phyloP scores from a whole-genome alignment of 78 protist species.

The Planoprotostelium fungivorum region DNA sequence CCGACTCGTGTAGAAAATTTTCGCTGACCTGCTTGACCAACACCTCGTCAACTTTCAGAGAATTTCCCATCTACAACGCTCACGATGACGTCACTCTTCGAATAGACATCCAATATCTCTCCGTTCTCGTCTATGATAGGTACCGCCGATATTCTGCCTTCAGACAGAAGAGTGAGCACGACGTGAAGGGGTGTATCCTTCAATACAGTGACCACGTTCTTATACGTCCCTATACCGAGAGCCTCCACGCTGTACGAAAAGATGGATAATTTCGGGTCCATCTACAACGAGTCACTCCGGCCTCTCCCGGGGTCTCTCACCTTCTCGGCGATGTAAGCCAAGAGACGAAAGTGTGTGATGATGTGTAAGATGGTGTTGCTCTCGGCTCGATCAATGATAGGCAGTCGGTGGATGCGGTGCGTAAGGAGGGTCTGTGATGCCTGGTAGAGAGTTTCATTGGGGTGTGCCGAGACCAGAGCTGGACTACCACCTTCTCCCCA shows the following conservation, averaged over 20 bases:
- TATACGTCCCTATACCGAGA: slow-evolving; percentile 53
- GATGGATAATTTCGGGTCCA: background rate
- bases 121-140: slow-evolving; percentile 44
- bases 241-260: slow-evolving; percentile 35
- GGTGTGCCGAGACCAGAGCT: slow-evolving; percentile 33
- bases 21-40: background rate
- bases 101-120: slow-evolving; percentile 50
- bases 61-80: background rate
- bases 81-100: slow-evolving; percentile 59
- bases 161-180: slow-evolving; percentile 34
- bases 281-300: too few species aligned
- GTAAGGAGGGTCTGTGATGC: slow-evolving; percentile 21
- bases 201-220: slow-evolving; percentile 23
- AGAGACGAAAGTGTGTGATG: slow-evolving; percentile 52
- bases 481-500: background rate
- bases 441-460: slow-evolving; percentile 41
- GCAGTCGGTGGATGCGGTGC: slow-evolving; percentile 46
- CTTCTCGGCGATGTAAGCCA: slow-evolving; percentile 56
- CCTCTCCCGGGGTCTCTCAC: too few species aligned
- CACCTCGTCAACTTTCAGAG: too few species aligned
- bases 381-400: slow-evolving; percentile 42
- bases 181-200: slow-evolving; percentile 32
- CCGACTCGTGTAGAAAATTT: background rate
- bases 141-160: slow-evolving; percentile 45
- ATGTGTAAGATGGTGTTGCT: slow-evolving; percentile 54